Base-by-base conservation (phyloP, 371 early-diverging fungal genomes). In the Caulochytrium protostelioides region DNA sequence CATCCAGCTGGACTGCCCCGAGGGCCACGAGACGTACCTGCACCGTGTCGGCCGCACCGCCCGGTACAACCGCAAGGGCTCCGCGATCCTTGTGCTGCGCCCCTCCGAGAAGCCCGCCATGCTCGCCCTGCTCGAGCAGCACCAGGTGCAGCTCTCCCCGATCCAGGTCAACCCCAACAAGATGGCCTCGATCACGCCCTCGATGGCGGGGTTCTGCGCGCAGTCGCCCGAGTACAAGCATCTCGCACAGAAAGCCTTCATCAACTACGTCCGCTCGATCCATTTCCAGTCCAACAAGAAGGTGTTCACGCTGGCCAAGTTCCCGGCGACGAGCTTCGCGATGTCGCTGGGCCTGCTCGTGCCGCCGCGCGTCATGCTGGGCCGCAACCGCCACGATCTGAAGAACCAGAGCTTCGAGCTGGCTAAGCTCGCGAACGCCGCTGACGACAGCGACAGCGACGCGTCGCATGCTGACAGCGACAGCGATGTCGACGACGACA, bases 21-120 rank as follows among this genome's bases (percentile, higher is more conserved):
- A 92, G 53, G 84, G 85, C 53, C 74, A 75, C 9, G 83, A 76
- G 33, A 92, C 90, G 0, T 97, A 94, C 62, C 79, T 97, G 49
- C 99, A 99, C 47, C 79, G 98, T 36, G 90, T 87, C 6, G 99
- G 99, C 1, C 72, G 99, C 35, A 97, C 98, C 3, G 99, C 95
- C 3, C 74, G 97, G 39, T 81, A 83, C 57, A 77, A 79, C 35
- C 68, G 83, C 3, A 55, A 66, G 3, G 97, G 97, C 23, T 74
- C 77, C 39, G 79, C 81, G 2, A 57, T 92, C 35, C 34, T 91
- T 44, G 64, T 94, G 34, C 51, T 97, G 16, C 49, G 81, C 19
- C 91, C 95, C 0, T 74, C 74, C 13, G 91, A 90, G 57, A 74
- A 72, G 23, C 62, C 80, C 17, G 83, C 67, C 1, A 84, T 89